Evolutionary conservation across 306 rosid genomes (phyloP), one percentile per base, ranked within the genome.

Genomic region (Gastrolobium bilobum): DNA sequence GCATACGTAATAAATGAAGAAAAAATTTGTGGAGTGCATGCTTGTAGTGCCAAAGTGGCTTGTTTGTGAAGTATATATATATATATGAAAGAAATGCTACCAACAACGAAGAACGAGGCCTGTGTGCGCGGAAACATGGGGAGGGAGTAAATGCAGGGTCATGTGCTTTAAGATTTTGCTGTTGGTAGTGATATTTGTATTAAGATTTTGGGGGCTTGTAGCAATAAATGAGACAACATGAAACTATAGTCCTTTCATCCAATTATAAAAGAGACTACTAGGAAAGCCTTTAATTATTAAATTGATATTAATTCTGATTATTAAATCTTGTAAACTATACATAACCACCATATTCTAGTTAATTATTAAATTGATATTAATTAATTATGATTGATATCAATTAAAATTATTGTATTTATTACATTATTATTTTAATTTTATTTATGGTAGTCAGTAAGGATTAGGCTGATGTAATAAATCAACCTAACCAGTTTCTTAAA

Each of bases 121-220:
- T 76, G 39, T 77, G 71, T 64, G 84, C 52, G 87, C 77, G 79
- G 87, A 89, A 82, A 86, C 85, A 89, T 47, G 60, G 26, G 26
- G 26, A 20, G 73, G 70, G 75, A 84, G 69, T 86, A 78, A 87
- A 84, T 87, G 87, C 81, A 31, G 76, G 84, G 80, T 80, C 92
- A 88, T 88, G 89, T 88, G 92, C 77, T 81, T 67, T 71, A 71
- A 69, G 84, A 84, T 82, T 59, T 78, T 52, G 85, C 54, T 52
- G 87, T 84, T 86, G 78, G 76, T 26, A 37, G 33, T 37, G 81
- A 60, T 43, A 51, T 75, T 66, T 76, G 68, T 77, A 67, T 10
- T 59, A 53, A 67, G 65, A 39, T 83, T 57, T 64, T 70, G 70
- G 76, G 58, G 69, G 53, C 56, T 68, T 63, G 78, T 33, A 63